phyloP scores from a whole-genome alignment of 305 asterid species.

The Fraxinus sp. region DNA sequence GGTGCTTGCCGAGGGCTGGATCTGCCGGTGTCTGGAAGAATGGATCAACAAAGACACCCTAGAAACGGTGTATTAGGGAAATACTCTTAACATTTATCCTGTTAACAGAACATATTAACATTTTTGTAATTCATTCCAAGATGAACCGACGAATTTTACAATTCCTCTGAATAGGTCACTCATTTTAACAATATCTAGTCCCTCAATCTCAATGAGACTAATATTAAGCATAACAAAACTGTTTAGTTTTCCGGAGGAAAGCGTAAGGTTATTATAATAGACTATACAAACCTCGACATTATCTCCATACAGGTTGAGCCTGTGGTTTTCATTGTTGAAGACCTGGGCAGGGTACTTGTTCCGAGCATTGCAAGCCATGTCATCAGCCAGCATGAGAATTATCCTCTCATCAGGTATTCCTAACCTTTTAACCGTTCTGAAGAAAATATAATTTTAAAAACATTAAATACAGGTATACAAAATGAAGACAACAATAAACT shows the following conservation, averaged over 20 bases:
- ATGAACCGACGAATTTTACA: background rate
- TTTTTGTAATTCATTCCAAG: background rate
- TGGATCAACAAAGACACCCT: background rate
- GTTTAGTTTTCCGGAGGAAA: slow-evolving; percentile 4
- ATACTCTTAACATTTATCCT: background rate
- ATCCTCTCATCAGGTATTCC: slow-evolving; percentile 99
- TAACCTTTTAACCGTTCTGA: slow-evolving; percentile 85
- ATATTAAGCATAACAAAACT: slow-evolving; percentile 8
- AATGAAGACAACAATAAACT: background rate
- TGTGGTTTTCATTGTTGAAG: slow-evolving; percentile 94
- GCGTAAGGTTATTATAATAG: slow-evolving; percentile 5
- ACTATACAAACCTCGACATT: slow-evolving; percentile 76
- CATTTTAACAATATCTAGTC: background rate
- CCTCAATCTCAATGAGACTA: background rate
- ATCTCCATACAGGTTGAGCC: slow-evolving; percentile 89
- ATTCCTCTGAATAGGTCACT: slow-evolving; percentile 11
- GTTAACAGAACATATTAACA: slow-evolving; percentile 4
- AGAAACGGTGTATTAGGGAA: background rate
- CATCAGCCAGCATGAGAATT: slow-evolving; percentile 96
- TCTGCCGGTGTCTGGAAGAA: background rate
- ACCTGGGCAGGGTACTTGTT: slow-evolving; percentile 98
- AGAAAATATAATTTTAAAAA: slow-evolving; percentile 20
- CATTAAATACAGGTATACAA: slow-evolving; percentile 14
- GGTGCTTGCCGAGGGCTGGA: background rate
- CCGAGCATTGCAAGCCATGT: slow-evolving; percentile 98